Percentiles rank a stretch among this genome's conserved stretches.
Conservation (phyloP, 2,329 filamentous ascomycete species). For the Cryphonectria carpinicola region DNA sequence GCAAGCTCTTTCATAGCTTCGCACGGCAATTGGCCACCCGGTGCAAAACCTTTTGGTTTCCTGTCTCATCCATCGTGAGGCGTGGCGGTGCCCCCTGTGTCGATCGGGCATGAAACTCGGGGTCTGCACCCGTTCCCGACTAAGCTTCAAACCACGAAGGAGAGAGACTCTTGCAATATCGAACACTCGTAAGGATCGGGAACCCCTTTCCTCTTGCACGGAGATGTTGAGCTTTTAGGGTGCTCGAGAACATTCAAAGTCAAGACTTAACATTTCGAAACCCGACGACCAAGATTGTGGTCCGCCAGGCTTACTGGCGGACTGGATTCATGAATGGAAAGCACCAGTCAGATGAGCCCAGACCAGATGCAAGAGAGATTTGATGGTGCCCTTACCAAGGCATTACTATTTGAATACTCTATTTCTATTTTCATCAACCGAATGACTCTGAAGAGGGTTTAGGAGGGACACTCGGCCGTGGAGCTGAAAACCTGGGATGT, state of each 20-base stretch:
- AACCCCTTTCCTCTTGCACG: too few species aligned
- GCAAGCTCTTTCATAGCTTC: not conserved
- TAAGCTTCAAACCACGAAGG: constrained; percentile 2
- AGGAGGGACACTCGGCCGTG: not conserved
- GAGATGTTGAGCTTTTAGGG: not conserved
- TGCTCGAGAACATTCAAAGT: not conserved
- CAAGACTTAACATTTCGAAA: not conserved
- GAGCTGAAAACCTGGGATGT: not conserved
- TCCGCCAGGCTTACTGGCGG: not conserved
- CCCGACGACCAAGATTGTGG: not conserved
- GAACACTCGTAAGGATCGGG: not conserved
- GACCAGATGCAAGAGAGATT: not conserved
- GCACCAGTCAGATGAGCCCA: not conserved
- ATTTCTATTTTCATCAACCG: not conserved
- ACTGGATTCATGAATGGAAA: not conserved
- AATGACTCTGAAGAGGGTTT: too few species aligned
- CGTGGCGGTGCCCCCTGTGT: constrained; percentile 4
- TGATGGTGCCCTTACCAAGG: not conserved
- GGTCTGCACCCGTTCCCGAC: not conserved
- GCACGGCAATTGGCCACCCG: not conserved
- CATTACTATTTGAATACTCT: not conserved
- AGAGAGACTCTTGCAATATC: not conserved
- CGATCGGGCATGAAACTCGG: not conserved
- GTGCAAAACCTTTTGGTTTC: not conserved
- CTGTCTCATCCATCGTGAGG: constrained; percentile 12